Evolutionary conservation across 768 basidiomycete genomes (phyloP), one percentile per base, ranked within the genome.

Genomic region (Xerocomellus chrysenteron): DNA sequence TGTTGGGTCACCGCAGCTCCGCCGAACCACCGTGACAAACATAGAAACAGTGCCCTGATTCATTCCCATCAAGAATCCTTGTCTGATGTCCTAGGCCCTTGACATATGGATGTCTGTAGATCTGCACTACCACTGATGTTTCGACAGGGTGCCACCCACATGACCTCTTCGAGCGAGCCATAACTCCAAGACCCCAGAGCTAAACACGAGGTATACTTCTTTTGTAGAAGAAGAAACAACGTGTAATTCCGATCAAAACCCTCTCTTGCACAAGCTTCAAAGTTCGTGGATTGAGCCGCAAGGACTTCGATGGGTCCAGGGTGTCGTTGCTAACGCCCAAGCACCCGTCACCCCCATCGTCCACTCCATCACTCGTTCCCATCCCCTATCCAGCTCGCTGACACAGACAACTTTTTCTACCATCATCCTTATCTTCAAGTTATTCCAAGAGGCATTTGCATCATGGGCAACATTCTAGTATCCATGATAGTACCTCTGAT

Each of bases 381-480:
- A 11, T 28, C 14, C 28, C 14, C n/a, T n/a, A 24, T 47, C 32
- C 6, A 49, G 45, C 10, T 33, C 24, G 9, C 19, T 4, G 24
- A 13, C 30, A 16, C 6, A 28, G 24, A 4, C 12, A 7, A 14
- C 12, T 3, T 17, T 19, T 42, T 13, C 37, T 42, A 16, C 17
- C 16, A 19, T 14, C 13, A 4, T 5, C 26, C n/a, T n/a, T n/a
- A n/a, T n/a, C n/a, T n/a, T n/a, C n/a, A 0, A 13, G 39, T 36
- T 4, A 12, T 13, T 26, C 9, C 33, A 9, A 50, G 24, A 14
- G 13, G 35, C 1, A 14, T 36, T 36, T 11, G 12, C 30, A 24
- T 37, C 14, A 61, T 61, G 60, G 59, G 60, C 0, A 40, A 43
- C 24, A 50, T 51, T 2, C 8, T 61, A 1, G 35, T 26, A 26